Conservation (phyloP, 176 grass and related monocot genomes). For the sorghum (Sorghum bicolor) region Sorghum_bicolor_NCBIv3 NC_012870.2:4382501-4383000, state of each 20-base stretch:
- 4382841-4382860: too few species aligned
- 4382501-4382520: constrained; percentile 97
- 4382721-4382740: not conserved
- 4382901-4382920: not conserved
- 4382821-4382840: too few species aligned
- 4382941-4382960: not conserved
- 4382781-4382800: not conserved
- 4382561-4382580: constrained; percentile 4
- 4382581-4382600: not conserved
- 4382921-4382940: not conserved
- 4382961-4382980: not conserved
- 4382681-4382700: not conserved
- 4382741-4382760: not conserved
- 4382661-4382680: not conserved
- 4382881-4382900: not conserved
- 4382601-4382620: not conserved
- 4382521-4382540: constrained; percentile 79
- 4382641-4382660: not conserved
- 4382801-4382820: not conserved
- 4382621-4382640: not conserved
- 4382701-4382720: not conserved
- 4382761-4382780: not conserved
- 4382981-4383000: not conserved
- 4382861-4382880: not conserved
- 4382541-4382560: constrained; percentile 53